Conservation (phyloP, 805 yeast species). For the Lachancea meyersii region DNA sequence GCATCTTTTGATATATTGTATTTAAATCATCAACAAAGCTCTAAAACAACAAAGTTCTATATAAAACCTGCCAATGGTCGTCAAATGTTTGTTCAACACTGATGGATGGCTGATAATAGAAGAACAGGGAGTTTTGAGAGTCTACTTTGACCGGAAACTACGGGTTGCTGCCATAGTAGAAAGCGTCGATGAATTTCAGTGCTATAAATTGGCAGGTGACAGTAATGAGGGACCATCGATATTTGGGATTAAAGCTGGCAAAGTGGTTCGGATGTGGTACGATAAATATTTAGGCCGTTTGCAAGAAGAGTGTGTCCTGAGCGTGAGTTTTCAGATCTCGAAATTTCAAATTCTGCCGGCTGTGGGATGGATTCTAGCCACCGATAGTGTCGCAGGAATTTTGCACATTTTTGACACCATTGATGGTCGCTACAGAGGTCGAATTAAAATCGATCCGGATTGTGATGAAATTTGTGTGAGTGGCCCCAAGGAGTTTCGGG, state of each 20-base stretch:
- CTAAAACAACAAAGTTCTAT: not conserved
- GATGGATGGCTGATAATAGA: not conserved
- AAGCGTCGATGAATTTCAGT: not conserved
- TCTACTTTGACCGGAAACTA: not conserved
- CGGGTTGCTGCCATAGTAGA: not conserved
- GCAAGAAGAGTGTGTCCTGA: conserved; percentile 9
- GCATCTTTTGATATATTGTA: not conserved
- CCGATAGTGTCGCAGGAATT: conserved; percentile 10
- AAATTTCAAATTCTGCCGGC: conserved; percentile 12
- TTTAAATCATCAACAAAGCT: not conserved
- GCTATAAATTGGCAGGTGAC: conserved; percentile 1
- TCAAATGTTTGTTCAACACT: not conserved
- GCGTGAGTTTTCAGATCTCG: conserved; percentile 13
- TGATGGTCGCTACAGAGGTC: conserved; percentile 13
- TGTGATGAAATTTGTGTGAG: not conserved
- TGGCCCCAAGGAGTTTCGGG: conserved; percentile 1
- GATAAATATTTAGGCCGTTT: not conserved
- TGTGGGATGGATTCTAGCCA: conserved; percentile 11
- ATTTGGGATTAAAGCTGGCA: conserved; percentile 1
- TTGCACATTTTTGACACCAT: conserved; percentile 15
- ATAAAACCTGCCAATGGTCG: not conserved
- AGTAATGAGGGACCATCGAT: not conserved
- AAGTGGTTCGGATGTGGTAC: not conserved
- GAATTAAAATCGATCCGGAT: not conserved
- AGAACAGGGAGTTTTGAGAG: not conserved